Conservation (phyloP, 768 basidiomycete species). For the Lactarius deliciosus region DNA sequence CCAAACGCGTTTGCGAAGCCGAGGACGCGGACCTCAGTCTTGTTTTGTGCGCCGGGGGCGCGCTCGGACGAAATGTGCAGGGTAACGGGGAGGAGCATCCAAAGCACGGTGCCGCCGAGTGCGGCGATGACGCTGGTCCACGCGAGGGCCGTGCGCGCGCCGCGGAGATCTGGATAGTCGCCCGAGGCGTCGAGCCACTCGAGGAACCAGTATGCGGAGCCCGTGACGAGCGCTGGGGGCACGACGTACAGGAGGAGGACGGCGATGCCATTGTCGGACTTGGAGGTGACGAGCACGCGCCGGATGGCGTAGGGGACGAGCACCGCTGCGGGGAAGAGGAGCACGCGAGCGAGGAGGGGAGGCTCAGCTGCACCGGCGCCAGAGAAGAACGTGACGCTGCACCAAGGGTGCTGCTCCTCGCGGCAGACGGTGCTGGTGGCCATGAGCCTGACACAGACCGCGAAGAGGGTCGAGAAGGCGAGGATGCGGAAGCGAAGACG, state of each 20-base stretch:
- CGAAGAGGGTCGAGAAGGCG: slow-evolving; percentile 65
- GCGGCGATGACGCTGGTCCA: slow-evolving; percentile 50
- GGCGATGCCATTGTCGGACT: slow-evolving; percentile 74
- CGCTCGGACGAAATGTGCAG: slow-evolving; percentile 53
- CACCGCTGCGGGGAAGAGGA: slow-evolving; percentile 57
- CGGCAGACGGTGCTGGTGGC: slow-evolving; percentile 84
- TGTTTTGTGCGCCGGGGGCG: slow-evolving; percentile 34
- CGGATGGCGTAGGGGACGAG: slow-evolving; percentile 57
- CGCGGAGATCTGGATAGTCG: slow-evolving; percentile 46
- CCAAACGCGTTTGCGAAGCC: slow-evolving; percentile 92
- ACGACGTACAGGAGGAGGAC: slow-evolving; percentile 61
- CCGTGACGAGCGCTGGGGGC: slow-evolving; percentile 56
- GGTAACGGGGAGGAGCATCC: slow-evolving; percentile 75
- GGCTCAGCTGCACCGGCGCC: slow-evolving; percentile 68
- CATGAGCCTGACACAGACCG: slow-evolving; percentile 71
- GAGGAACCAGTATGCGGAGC: slow-evolving; percentile 70
- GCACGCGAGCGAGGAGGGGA: slow-evolving; percentile 54
- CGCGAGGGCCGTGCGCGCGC: slow-evolving; percentile 60
- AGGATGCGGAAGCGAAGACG: slow-evolving; percentile 76
- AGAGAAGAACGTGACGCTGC: slow-evolving; percentile 85
- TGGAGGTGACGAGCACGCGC: slow-evolving; percentile 60
- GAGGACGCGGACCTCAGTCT: slow-evolving; percentile 56
- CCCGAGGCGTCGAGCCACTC: slow-evolving; percentile 75
- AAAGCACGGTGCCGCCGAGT: slow-evolving; percentile 57
- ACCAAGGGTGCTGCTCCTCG: slow-evolving; percentile 92